Conservation (phyloP, 2,329 filamentous ascomycete species). For the Aspergillus terreus region DNA sequence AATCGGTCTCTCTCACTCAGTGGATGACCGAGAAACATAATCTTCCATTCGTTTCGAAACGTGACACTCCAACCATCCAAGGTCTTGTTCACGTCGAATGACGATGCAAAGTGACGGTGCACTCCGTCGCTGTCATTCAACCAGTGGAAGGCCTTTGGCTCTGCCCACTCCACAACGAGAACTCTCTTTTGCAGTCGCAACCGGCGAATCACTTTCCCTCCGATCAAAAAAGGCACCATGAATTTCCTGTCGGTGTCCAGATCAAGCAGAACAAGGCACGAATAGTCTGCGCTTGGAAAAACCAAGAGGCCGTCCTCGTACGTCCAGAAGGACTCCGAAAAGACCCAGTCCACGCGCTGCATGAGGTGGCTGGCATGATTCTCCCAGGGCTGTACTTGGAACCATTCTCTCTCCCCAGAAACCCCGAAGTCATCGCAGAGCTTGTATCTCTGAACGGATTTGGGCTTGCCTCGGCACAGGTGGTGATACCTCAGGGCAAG, state of each 20-base stretch:
- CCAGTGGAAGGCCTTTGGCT: constrained; percentile 49
- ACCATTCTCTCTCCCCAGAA: constrained; percentile 37
- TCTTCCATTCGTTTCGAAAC: constrained; percentile 59
- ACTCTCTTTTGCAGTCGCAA: constrained; percentile 52
- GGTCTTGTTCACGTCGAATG: constrained; percentile 47
- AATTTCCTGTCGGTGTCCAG: constrained; percentile 43
- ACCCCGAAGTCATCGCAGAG: constrained; percentile 35
- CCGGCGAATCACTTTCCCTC: constrained; percentile 51
- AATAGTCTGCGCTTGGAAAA: constrained; percentile 42
- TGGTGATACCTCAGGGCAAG: constrained; percentile 55
- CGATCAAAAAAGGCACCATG: constrained; percentile 50
- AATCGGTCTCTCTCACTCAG: constrained; percentile 57
- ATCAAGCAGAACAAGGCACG: constrained; percentile 47
- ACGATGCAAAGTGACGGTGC: constrained; percentile 58
- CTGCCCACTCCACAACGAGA: constrained; percentile 64
- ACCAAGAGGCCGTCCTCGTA: constrained; percentile 57
- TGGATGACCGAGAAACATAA: constrained; percentile 56
- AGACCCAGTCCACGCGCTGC: constrained; percentile 30
- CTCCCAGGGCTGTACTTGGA: constrained; percentile 41
- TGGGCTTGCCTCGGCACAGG: constrained; percentile 48
- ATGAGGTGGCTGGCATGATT: constrained; percentile 35
- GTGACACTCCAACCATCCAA: constrained; percentile 41
- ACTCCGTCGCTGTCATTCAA: constrained; percentile 51
- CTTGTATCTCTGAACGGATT: constrained; percentile 44
- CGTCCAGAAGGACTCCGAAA: constrained; percentile 49